Percentiles rank a stretch among this genome's conserved stretches.
Conservation (phyloP, 345 rosid species). For the Mangifera indica region DNA sequence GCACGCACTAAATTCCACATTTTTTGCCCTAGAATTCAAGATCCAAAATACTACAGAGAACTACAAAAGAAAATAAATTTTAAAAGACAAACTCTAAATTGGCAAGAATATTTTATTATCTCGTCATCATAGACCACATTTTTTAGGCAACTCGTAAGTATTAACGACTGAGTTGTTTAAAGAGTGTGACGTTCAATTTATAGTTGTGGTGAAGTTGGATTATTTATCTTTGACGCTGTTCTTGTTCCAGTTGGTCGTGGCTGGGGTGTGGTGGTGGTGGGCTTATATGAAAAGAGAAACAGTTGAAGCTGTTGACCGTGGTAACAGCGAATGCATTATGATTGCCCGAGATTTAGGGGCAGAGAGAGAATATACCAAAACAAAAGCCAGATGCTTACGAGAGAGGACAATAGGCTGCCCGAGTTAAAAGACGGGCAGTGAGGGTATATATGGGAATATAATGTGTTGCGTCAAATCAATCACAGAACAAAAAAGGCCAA, state of each 20-base stretch:
- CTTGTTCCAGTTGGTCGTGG: not conserved
- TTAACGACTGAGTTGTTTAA: not conserved
- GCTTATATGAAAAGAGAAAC: not conserved
- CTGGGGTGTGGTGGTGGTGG: too few relatives aligned
- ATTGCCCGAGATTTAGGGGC: conserved; percentile 42
- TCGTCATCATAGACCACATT: not conserved
- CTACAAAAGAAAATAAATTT: not conserved
- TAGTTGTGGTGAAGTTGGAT: not conserved
- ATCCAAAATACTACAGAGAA: conserved; percentile 29
- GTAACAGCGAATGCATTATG: not conserved
- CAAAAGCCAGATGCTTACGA: not conserved
- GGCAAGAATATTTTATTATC: not conserved
- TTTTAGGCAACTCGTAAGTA: too few relatives aligned
- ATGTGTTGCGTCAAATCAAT: not conserved
- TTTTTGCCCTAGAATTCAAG: conserved; percentile 26
- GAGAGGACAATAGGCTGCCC: conserved; percentile 18
- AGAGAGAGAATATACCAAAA: conserved; percentile 14
- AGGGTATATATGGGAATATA: conserved; percentile 11
- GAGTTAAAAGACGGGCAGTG: conserved; percentile 8
- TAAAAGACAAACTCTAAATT: not conserved
- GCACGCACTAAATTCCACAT: conserved; percentile 68
- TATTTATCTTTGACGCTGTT: not conserved
- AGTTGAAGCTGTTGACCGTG: conserved; percentile 14
- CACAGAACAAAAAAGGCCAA: too few relatives aligned
- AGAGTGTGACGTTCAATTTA: conserved; percentile 10